phyloP scores from a whole-genome alignment of 2,329 filamentous ascomycete species.

The Diaporthe caulivora region DNA sequence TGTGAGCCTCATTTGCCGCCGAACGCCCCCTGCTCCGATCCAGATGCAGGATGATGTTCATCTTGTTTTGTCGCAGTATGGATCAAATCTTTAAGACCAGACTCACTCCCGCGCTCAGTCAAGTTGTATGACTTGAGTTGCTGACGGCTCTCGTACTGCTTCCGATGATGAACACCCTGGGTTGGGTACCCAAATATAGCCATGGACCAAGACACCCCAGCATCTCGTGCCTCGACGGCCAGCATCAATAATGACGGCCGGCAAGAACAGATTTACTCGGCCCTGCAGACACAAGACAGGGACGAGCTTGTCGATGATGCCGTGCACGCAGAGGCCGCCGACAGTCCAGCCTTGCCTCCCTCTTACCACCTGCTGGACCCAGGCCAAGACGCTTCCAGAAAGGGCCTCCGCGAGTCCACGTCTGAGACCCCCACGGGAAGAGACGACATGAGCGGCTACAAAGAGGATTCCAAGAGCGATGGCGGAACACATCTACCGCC shows the following conservation, averaged over 20 bases:
- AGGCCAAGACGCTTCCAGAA: not conserved
- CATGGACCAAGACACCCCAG: not conserved
- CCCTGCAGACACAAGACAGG: not conserved
- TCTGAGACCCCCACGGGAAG: not conserved
- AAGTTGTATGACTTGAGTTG: not conserved
- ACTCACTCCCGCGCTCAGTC: not conserved
- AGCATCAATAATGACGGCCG: not conserved
- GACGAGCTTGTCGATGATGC: not conserved
- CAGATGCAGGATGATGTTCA: not conserved
- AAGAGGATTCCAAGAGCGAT: not conserved
- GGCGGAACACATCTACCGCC: not conserved
- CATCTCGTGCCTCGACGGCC: not conserved
- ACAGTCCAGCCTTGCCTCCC: not conserved
- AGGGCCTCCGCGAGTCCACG: not conserved
- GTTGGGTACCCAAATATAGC: not conserved
- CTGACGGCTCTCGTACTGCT: not conserved
- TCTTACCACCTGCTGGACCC: conserved; percentile 7
- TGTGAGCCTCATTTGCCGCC: not conserved
- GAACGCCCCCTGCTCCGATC: too few relatives aligned
- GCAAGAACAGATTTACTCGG: not conserved
- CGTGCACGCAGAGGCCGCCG: not conserved
- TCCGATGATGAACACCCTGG: not conserved
- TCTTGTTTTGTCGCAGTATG: not conserved
- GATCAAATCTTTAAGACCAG: not conserved
- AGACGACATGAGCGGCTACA: not conserved